Percentiles rank a stretch among this genome's conserved stretches.
Conservation (phyloP, 768 basidiomycete species). For the Hortiboletus campestris region DNA sequence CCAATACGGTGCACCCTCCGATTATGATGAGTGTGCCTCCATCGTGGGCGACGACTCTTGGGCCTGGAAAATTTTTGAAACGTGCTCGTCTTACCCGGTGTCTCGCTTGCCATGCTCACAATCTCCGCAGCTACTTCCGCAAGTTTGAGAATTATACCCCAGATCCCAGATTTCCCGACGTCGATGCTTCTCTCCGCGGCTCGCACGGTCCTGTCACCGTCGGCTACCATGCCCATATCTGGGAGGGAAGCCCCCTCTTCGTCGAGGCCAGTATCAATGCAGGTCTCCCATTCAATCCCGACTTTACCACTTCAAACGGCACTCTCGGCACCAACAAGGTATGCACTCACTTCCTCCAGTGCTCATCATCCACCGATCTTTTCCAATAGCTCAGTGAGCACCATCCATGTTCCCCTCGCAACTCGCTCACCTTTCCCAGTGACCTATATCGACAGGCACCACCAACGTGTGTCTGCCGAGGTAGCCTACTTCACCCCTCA, state of each 20-base stretch:
- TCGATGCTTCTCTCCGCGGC: slow-evolving; percentile 48
- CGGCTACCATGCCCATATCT: slow-evolving; percentile 53
- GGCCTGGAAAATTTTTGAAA: slow-evolving; percentile 51
- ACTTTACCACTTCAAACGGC: slow-evolving; percentile 57
- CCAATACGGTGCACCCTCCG: slow-evolving; percentile 64
- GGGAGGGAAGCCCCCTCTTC: slow-evolving; percentile 48
- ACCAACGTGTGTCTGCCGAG: slow-evolving; percentile 60
- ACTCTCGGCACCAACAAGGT: slow-evolving; percentile 64
- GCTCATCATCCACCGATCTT: background rate
- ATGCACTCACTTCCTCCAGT: slow-evolving; percentile 14
- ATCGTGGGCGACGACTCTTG: slow-evolving; percentile 55
- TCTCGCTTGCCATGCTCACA: background rate
- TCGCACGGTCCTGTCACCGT: slow-evolving; percentile 55
- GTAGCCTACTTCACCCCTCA: slow-evolving; percentile 64
- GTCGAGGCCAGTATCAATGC: slow-evolving; percentile 49
- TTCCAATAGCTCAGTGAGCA: slow-evolving; percentile 43
- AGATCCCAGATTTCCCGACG: slow-evolving; percentile 47
- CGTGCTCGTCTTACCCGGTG: slow-evolving; percentile 32
- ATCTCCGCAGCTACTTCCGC: slow-evolving; percentile 53
- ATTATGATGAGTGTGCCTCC: slow-evolving; percentile 65
- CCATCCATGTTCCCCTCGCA: background rate
- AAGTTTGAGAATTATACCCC: slow-evolving; percentile 65
- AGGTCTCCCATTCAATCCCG: slow-evolving; percentile 51
- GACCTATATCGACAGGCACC: slow-evolving; percentile 59
- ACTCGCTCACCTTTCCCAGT: slow-evolving; percentile 40